Conservation (phyloP, 768 basidiomycete species). For the Leccinum variicolor region DNA sequence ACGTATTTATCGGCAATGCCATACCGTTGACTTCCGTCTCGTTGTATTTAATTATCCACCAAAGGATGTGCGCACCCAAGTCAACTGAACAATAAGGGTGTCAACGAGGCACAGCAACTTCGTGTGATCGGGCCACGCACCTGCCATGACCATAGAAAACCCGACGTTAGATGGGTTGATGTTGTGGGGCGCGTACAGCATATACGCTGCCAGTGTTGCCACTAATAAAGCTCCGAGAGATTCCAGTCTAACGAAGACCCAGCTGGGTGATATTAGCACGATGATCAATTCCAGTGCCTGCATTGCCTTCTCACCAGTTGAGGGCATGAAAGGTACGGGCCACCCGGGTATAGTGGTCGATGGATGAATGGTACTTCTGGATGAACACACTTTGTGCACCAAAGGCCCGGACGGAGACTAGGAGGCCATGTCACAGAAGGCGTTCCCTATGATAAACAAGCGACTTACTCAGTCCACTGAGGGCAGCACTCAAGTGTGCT, state of each 20-base stretch:
- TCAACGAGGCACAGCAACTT: neutral
- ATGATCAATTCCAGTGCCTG: neutral
- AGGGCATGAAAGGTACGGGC: slow-evolving; percentile 30
- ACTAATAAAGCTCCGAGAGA: slow-evolving; percentile 40
- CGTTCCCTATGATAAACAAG: neutral
- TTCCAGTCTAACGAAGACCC: slow-evolving; percentile 39
- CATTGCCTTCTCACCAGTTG: slow-evolving; percentile 15
- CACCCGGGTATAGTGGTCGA: slow-evolving; percentile 33
- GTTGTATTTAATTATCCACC: slow-evolving; percentile 25
- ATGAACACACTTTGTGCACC: slow-evolving; percentile 32
- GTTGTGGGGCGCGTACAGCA: slow-evolving; percentile 30
- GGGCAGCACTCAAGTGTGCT: slow-evolving; percentile 10
- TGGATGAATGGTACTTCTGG: slow-evolving; percentile 26
- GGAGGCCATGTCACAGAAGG: neutral
- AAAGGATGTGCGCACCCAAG: slow-evolving; percentile 10
- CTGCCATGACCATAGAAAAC: slow-evolving; percentile 10
- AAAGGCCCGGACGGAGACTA: slow-evolving; percentile 40
- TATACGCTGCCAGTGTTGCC: slow-evolving; percentile 26
- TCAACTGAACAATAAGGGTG: neutral
- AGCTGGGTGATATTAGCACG: slow-evolving; percentile 13
- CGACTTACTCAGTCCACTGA: slow-evolving; percentile 15
- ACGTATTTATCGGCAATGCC: neutral
- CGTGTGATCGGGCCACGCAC: neutral
- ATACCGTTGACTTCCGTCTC: slow-evolving; percentile 10
- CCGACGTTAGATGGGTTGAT: slow-evolving; percentile 19